These are phyloP conservation scores for Phytophthora tentaculata DNA, from an alignment of 352 stramenopile genomes.

Conservation along the genomic window DNA sequence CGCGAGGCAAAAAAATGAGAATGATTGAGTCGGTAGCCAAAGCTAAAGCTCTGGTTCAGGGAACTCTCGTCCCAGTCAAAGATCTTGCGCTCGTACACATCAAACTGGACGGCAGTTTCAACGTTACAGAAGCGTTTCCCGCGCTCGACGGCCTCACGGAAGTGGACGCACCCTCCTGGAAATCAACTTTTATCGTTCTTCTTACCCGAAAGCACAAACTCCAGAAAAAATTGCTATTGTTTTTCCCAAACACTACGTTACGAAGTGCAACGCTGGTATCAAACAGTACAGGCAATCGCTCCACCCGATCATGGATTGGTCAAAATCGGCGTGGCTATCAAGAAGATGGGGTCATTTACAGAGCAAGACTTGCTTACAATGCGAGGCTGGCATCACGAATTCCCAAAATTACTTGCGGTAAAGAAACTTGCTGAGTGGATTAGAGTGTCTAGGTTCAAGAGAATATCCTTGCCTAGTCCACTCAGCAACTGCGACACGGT, in stretches of 20 bases:
- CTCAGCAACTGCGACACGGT: conserved; percentile 15
- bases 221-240: no score
- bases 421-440: no score
- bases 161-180: neutral
- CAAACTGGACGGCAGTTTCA: neutral
- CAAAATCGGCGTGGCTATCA: neutral
- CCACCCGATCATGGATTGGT: neutral
- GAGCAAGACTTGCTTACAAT: no score
- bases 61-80: no score
- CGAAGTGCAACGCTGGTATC: neutral
- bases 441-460: no score
- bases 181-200: no score
- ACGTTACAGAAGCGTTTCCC: neutral
- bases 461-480: neutral
- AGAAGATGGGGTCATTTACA: no score
- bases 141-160: neutral
- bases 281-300: neutral
- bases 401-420: neutral
- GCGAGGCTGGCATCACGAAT: neutral
- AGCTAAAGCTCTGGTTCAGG: no score
- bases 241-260: neutral
- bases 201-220: no score
- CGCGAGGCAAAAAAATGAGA: no score
- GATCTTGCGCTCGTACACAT: no score
- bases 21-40: no score